A percentile compares a stretch with the other conserved stretches of the same genome.
These are phyloP conservation scores for Asparagopsis taxiformis DNA, from an alignment of 31 red algal genomes.

Conservation along the genomic window DNA sequence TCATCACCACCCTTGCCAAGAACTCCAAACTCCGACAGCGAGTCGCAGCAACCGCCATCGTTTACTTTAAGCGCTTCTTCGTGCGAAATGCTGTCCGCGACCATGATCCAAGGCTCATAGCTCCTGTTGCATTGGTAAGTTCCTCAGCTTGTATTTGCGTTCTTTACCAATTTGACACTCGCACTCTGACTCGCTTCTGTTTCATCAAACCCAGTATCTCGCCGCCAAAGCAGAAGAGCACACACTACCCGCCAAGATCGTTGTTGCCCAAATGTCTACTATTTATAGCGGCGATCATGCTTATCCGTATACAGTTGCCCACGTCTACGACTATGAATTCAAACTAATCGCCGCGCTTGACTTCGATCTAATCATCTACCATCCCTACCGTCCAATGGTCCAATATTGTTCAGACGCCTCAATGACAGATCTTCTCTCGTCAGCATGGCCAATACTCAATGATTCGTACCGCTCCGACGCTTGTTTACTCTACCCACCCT, in stretches of 20 bases:
- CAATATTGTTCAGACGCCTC: conserved; percentile 71
- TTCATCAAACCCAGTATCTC: conserved; percentile 72
- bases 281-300: conserved; percentile 63
- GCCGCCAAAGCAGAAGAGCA: conserved; percentile 88
- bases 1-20: conserved; percentile 47
- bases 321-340: conserved; percentile 81
- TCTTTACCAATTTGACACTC: background rate
- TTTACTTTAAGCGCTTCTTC: conserved; percentile 80
- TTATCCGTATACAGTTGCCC: conserved; percentile 77
- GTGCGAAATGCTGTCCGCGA: conserved; percentile 47
- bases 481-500: conserved; percentile 69
- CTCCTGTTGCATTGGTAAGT: conserved; percentile 75
- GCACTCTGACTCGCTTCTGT: too few species aligned
- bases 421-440: conserved; percentile 55
- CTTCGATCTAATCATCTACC: conserved; percentile 85
- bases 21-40: conserved; percentile 69
- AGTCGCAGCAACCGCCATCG: conserved; percentile 75
- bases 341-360: conserved; percentile 72
- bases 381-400: conserved; percentile 75
- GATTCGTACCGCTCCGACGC: conserved; percentile 77
- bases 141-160: background rate
- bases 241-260: conserved; percentile 69
- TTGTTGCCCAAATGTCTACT: conserved; percentile 60
- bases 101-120: conserved; percentile 73
- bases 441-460: conserved; percentile 84